A percentile compares a stretch with the other conserved stretches of the same genome.
These are phyloP conservation scores for Ogataea salicorniae DNA, from an alignment of 805 yeast species.

Conservation along the genomic window DNA sequence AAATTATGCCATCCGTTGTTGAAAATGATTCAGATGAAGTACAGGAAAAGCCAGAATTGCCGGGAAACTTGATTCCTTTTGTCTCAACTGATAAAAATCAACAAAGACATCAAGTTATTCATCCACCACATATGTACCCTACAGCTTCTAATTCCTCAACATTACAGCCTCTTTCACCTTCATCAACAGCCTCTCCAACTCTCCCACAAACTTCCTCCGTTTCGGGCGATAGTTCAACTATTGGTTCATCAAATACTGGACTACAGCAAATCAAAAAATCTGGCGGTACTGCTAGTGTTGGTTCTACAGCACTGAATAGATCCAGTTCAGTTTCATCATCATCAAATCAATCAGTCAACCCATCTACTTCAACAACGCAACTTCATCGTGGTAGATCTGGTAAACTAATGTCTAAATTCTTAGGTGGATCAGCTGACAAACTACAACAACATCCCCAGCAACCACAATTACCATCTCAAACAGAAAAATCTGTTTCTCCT, in stretches of 20 bases:
- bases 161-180: background rate
- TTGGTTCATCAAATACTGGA: too few relatives aligned
- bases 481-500: constrained; percentile 21
- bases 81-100: background rate
- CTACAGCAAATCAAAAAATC: background rate
- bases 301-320: background rate
- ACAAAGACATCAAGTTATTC: background rate
- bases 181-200: constrained; percentile 1
- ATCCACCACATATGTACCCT: constrained; percentile 1
- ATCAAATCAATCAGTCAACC: background rate
- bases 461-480: background rate
- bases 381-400: constrained; percentile 18
- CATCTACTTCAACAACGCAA: constrained; percentile 4
- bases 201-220: too few relatives aligned
- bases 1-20: constrained; percentile 28
- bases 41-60: constrained; percentile 16
- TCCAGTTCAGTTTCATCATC: background rate
- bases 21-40: constrained; percentile 32
- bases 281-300: background rate
- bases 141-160: background rate
- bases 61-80: background rate
- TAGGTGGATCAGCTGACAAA: constrained; percentile 8
- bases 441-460: too few relatives aligned
- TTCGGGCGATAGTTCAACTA: too few relatives aligned
- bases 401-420: constrained; percentile 17